These are phyloP conservation scores for Chaetomiaceae sp. DNA, from an alignment of 2,329 filamentous ascomycete species.

Conservation along the genomic window DNA sequence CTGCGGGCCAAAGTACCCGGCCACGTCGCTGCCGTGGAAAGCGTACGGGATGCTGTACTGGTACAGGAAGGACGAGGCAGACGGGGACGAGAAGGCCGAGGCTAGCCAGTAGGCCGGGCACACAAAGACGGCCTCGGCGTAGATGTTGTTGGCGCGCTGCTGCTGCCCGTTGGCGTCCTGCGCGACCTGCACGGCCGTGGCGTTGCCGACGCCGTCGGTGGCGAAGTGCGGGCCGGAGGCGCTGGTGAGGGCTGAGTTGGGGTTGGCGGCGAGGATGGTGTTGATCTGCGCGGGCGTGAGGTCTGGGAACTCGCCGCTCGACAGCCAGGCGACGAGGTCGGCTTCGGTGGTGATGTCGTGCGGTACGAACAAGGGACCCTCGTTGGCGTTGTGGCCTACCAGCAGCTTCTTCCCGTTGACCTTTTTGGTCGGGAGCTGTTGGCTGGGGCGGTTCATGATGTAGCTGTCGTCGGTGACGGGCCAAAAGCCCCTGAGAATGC, in stretches of 20 bases:
- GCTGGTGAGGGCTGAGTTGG: constrained; percentile 21
- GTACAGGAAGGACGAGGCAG: constrained; percentile 36
- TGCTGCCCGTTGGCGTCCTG: constrained; percentile 46
- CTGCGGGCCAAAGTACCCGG: constrained; percentile 30
- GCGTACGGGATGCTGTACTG: constrained; percentile 42
- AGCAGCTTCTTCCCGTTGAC: constrained; percentile 32
- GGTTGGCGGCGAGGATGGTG: constrained; percentile 30
- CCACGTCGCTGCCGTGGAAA: constrained; percentile 34
- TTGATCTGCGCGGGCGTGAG: constrained; percentile 29
- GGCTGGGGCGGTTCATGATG: constrained; percentile 27
- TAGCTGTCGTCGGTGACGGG: constrained; percentile 34
- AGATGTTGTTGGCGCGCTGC: constrained; percentile 47
- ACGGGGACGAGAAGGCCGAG: constrained; percentile 36
- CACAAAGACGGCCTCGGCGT: constrained; percentile 46
- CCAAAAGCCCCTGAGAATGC: constrained; percentile 29
- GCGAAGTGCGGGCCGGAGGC: constrained; percentile 26
- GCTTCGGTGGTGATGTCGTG: constrained; percentile 29
- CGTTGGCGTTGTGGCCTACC: constrained; percentile 33
- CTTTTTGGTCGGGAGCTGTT: constrained; percentile 26
- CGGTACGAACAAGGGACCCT: constrained; percentile 33
- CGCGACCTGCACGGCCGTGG: constrained; percentile 44
- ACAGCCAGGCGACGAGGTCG: constrained; percentile 29
- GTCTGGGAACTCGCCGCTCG: constrained; percentile 29
- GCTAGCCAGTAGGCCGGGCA: constrained; percentile 53
- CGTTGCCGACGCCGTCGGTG: constrained; percentile 26